Conservation (phyloP, 441 rosid species). For the Gossypium trilobum region DNA sequence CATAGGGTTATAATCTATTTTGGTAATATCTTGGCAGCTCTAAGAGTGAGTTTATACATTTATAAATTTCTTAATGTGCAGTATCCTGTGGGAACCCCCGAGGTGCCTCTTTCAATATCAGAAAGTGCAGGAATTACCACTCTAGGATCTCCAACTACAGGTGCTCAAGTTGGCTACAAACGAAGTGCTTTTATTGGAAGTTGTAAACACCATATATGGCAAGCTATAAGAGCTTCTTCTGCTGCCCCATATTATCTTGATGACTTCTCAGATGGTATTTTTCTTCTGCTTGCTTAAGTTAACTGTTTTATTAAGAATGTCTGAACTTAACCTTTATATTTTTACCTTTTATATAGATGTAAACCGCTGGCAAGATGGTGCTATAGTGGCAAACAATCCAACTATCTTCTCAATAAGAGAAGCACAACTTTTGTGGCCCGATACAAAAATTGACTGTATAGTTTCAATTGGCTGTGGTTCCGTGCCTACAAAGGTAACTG, state of each 20-base stretch:
- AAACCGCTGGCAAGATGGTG: constrained; percentile 99
- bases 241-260: constrained; percentile 99
- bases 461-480: constrained; percentile 96
- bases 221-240: constrained; percentile 96
- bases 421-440: constrained; percentile 99
- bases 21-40: not conserved
- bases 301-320: constrained; percentile 1
- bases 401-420: constrained; percentile 84
- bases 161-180: constrained; percentile 76
- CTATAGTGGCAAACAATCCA: constrained; percentile 95
- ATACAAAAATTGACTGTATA: constrained; percentile 85
- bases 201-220: constrained; percentile 88
- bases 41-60: not conserved
- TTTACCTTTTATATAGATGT: constrained; percentile 35
- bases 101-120: constrained; percentile 61
- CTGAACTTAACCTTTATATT: not conserved
- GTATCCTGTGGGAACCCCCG: constrained; percentile 94
- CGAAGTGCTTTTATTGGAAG: constrained; percentile 93
- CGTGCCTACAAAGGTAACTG: constrained; percentile 77
- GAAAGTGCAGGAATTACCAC: constrained; percentile 62
- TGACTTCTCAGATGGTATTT: constrained; percentile 83
- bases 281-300: constrained; percentile 16
- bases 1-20: not conserved
- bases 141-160: constrained; percentile 56
- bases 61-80: constrained; percentile 28